A percentile compares a stretch with the other conserved stretches of the same genome.
Evolutionary conservation across 441 rosid species (phyloP).

Genomic region (Pelargonium australe): DNA sequence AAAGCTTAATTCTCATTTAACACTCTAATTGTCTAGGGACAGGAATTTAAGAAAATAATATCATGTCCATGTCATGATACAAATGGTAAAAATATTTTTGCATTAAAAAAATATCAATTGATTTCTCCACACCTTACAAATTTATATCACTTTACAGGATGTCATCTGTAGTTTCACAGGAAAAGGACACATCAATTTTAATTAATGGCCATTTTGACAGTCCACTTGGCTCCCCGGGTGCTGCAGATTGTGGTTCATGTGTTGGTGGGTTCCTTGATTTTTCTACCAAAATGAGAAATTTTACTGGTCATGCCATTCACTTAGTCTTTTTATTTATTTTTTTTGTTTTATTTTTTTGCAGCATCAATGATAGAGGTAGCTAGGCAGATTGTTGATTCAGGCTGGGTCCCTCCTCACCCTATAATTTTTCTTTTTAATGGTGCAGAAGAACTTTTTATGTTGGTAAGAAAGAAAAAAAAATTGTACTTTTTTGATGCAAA

Average conservation of each 20-base stretch:
- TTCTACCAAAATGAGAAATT: slow-evolving; percentile 13
- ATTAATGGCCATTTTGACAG: slow-evolving; percentile 95
- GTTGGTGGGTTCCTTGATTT: slow-evolving; percentile 58
- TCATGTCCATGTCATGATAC: neutral
- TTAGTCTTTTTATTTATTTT: slow-evolving; percentile 7
- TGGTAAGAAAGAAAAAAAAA: slow-evolving; percentile 42
- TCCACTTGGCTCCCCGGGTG: slow-evolving; percentile 91
- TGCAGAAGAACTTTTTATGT: slow-evolving; percentile 90
- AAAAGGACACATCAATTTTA: slow-evolving; percentile 70
- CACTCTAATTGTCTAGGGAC: neutral
- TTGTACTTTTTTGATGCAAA: neutral
- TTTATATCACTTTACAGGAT: slow-evolving; percentile 45
- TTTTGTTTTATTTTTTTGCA: slow-evolving; percentile 28
- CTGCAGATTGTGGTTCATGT: slow-evolving; percentile 96
- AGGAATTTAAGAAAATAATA: neutral
- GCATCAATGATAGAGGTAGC: slow-evolving; percentile 90
- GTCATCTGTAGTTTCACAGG: slow-evolving; percentile 55
- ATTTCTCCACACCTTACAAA: neutral
- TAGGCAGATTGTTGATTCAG: slow-evolving; percentile 73
- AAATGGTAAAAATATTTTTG: slow-evolving; percentile 4
- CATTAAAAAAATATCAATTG: neutral
- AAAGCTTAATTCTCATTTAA: neutral
- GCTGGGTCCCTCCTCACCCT: slow-evolving; percentile 84
- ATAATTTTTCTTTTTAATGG: slow-evolving; percentile 92
- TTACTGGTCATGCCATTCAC: slow-evolving; percentile 9